A percentile compares a stretch with the other conserved stretches of the same genome.
These are phyloP conservation scores for Rosa persica DNA, from an alignment of 306 rosid genomes.

Conservation along the genomic window DNA sequence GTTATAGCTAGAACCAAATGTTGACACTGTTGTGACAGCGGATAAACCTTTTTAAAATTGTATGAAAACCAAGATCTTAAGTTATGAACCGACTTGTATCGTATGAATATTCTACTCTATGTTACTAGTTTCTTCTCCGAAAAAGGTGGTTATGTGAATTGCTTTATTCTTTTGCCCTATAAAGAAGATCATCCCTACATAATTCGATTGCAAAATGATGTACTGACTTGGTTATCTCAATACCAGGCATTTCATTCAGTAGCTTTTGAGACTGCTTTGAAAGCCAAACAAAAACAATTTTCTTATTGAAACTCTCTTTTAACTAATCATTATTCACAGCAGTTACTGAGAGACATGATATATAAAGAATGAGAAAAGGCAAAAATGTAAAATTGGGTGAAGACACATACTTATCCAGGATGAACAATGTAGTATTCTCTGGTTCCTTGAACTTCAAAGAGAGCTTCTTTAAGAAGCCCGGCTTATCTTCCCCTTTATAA, in stretches of 20 bases:
- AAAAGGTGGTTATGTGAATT: background rate
- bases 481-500: constrained; percentile 79
- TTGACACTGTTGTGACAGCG: background rate
- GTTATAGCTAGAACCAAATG: background rate
- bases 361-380: background rate
- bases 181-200: background rate
- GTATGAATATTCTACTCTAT: background rate
- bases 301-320: too few relatives aligned
- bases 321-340: background rate
- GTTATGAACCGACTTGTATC: background rate
- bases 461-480: constrained; percentile 80
- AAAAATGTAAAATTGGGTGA: background rate
- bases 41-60: background rate
- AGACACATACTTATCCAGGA: constrained; percentile 87
- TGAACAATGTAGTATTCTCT: constrained; percentile 79
- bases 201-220: background rate
- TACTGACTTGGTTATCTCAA: background rate
- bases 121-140: background rate
- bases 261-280: background rate
- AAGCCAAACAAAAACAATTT: background rate
- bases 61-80: background rate
- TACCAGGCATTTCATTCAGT: background rate
- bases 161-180: background rate
- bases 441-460: constrained; percentile 84
- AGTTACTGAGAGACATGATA: background rate